These are phyloP conservation scores for Mycena epipterygia DNA, from an alignment of 768 basidiomycete genomes.

Conservation along the genomic window DNA sequence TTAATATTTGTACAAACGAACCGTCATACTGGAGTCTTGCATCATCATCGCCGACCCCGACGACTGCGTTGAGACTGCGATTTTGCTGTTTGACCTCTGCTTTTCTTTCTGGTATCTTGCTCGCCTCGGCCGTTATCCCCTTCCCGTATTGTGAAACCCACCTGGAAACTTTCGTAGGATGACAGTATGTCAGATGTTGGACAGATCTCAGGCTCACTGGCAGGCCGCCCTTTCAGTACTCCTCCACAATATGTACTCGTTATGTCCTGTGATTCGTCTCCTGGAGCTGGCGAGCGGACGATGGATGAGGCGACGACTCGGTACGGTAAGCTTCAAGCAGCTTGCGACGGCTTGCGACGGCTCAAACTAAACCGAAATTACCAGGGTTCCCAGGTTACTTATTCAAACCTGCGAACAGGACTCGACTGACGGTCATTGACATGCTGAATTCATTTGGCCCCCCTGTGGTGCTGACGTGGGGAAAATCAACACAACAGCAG, in stretches of 20 bases:
- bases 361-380: background rate
- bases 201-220: no score
- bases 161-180: background rate
- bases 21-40: no score
- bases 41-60: no score
- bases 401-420: background rate
- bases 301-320: constrained; percentile 10
- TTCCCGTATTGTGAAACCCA: constrained; percentile 9
- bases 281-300: constrained; percentile 12
- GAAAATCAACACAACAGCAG: background rate
- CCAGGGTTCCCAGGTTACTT: no score
- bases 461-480: background rate
- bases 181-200: constrained; percentile 17
- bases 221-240: background rate
- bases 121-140: background rate
- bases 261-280: constrained; percentile 11
- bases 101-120: constrained; percentile 3
- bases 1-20: no score
- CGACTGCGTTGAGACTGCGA: background rate
- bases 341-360: no score
- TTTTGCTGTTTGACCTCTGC: background rate
- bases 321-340: background rate
- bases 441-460: background rate
- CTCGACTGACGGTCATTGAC: constrained; percentile 14
- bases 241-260: constrained; percentile 10